Base-by-base conservation (phyloP, 1,139 yeast species). In the Pichia sp. region DNA sequence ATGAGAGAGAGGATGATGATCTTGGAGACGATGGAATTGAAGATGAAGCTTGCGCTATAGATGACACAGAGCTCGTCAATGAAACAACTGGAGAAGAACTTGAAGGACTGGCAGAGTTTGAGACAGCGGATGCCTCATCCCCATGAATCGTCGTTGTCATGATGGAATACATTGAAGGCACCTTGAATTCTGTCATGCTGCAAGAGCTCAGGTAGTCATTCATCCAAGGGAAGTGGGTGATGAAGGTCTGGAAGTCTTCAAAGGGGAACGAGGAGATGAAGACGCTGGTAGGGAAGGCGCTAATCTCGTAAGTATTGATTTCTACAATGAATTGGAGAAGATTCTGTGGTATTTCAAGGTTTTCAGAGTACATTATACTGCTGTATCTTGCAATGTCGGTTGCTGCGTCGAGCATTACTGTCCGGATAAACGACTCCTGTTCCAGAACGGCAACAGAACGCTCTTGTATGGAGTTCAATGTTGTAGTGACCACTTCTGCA, bases 151-250 rank as follows among this genome's bases (percentile, higher is more conserved):
- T 55, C 3, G 48, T 40, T 2, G 51, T 41, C n/a, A 50, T 12
- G 19, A 50, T 47, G 4, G 49, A 30, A 43, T 52, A 54, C 41
- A 53, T 53, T 51, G 48, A 23, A 4, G 80, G 79, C 3, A 66
- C 52, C 51, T 68, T 70, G 31, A 74, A 59, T 1, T 72, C 66
- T 2, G 76, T 56, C 12, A 58, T 62, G 4, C 65, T 65, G 6
- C 70, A 74, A 1, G 60, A 66, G 0, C 57, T 43, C 42, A 75
- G 49, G 30, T 74, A 54, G 1, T 70, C 63, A 0, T 67, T 45
- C 55, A 74, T 73, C 79, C 79, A 74, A 3, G 77, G 75, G 55
- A 76, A 74, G 3, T 63, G 65, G 1, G 74, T 64, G 18, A 73
- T 66, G 58, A 72, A 71, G 1, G 77, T 71, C 28, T 66, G 53